A percentile compares a stretch with the other conserved stretches of the same genome.
These are phyloP conservation scores for Adansonia rubrostipa DNA, from an alignment of 441 rosid species.

Conservation along the genomic window DNA sequence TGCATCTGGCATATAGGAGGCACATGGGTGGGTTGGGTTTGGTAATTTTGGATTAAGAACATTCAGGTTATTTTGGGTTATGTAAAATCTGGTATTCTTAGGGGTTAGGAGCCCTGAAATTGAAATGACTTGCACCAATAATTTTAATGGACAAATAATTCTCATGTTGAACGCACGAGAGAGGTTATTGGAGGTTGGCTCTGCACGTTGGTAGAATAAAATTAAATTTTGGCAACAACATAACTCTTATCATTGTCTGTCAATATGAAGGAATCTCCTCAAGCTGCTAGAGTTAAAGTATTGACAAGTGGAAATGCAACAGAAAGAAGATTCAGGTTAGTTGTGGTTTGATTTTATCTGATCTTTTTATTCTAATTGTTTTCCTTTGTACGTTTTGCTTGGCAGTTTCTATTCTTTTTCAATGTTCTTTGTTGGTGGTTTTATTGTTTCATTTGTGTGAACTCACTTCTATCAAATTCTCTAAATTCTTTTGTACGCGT, in stretches of 20 bases:
- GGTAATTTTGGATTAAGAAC: no score
- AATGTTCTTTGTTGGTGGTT: constrained; percentile 19
- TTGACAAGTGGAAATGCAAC: constrained; percentile 75
- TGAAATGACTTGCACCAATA: not conserved
- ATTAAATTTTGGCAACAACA: constrained; percentile 12
- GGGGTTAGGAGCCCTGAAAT: not conserved
- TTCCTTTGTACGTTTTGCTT: not conserved
- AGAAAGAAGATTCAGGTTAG: constrained; percentile 96
- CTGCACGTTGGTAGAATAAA: constrained; percentile 2
- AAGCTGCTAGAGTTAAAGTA: constrained; percentile 94
- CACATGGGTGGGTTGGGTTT: no score
- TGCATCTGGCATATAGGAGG: no score
- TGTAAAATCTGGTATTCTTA: no score
- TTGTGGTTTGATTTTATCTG: not conserved
- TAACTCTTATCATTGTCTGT: constrained; percentile 29
- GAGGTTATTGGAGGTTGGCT: not conserved
- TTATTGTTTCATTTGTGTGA: constrained; percentile 5
- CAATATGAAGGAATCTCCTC: constrained; percentile 89
- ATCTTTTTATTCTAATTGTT: constrained; percentile 16
- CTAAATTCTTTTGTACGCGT: not conserved
- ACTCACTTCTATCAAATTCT: constrained; percentile 3
- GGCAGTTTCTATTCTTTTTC: constrained; percentile 3
- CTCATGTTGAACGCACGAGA: not conserved
- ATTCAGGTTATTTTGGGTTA: no score
- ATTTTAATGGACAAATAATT: not conserved